Evolutionary conservation across 2,329 filamentous ascomycete genomes (phyloP), one percentile per base, ranked within the genome.

Genomic region (Aspergillus sp.): DNA sequence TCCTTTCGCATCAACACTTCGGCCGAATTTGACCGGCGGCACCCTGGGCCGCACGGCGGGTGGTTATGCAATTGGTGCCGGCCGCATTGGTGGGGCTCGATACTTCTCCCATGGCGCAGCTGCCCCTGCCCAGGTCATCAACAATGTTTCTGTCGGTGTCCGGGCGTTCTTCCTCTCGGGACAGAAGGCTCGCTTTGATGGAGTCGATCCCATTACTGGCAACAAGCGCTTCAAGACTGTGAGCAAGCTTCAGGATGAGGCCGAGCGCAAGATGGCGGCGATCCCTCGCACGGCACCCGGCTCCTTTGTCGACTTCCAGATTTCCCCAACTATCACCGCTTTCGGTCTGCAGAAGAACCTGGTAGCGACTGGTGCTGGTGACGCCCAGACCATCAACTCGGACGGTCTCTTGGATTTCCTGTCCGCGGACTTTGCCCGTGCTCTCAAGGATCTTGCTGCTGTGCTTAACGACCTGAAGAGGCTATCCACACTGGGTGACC

Each of bases 81-180:
- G 89, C 32, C 84, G 88, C 50, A 75, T 86, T 60, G 87, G 90
- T 66, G 91, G 89, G 48, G 87, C 88, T 23, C 86, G 94, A 66
- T 94, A 94, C 80, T 98, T 98, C 79, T 96, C 92, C 1, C 93
- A 97, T 78, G 86, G 88, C 0, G 92, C 94, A 1, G 89, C 91
- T 9, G 87, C 89, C 7, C 92, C 92, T 41, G 92, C 93, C 1
- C 91, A 98, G 75, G 92, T 98, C 50, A 86, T 98, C 55, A 90
- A 95, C 76, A 97, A 97, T 77, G 94, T 97, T n/a, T 96, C 92
- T 12, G 89, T 92, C 68, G 95, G 92, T 5, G 89, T 98, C 71
- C 88, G 95, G 57, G 93, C 92, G 12, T 97, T 99, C 78, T 89
- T 91, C 79, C 83, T 97, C n/a, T 92, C 91, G 0, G 95, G 95